Evolutionary conservation across 2,329 filamentous ascomycete genomes (phyloP), one percentile per base, ranked within the genome.

Genomic region (Sporothrix curviconia): DNA sequence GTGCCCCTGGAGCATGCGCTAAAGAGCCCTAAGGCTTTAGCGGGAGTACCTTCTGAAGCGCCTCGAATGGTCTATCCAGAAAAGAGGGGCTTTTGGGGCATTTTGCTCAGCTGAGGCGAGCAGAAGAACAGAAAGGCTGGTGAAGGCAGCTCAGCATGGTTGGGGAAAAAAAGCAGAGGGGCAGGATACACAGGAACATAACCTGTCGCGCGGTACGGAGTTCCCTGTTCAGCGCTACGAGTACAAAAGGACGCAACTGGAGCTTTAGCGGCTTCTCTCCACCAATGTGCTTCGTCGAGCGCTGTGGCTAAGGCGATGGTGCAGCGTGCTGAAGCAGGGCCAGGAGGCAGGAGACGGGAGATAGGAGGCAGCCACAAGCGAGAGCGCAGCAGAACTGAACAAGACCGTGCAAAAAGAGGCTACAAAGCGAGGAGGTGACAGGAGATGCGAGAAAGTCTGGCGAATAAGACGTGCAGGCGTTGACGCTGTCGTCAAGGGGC

Each of bases 331-430:
- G 39, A 44, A 34, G 51, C 39, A n/a, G n/a, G n/a, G n/a, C n/a
- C n/a, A n/a, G n/a, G n/a, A n/a, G n/a, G n/a, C n/a, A 54, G 39
- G 51, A 54, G 51, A 37, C 22, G 43, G 37, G 44, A 49, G 25
- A 30, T n/a, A 37, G 15, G 37, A 42, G 46, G 25, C 39, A 34
- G 40, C 55, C 37, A 30, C 19, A 28, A 30, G 54, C 36, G 34
- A 40, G 25, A 34, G 39, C n/a, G n/a, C n/a, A n/a, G n/a, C n/a
- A n/a, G n/a, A n/a, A n/a, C n/a, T n/a, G n/a, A n/a, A n/a, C n/a
- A n/a, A n/a, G n/a, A n/a, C n/a, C n/a, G n/a, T n/a, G n/a, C n/a
- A n/a, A 43, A 17, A 24, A 19, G 12, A 25, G 22, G 22, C 40
- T 12, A 25, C 1, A 17, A 34, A 34, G 12, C 8, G 17, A 49